Evolutionary conservation across 371 early-diverging fungal species (phyloP).

Genomic region (Mortierella sp.): DNA sequence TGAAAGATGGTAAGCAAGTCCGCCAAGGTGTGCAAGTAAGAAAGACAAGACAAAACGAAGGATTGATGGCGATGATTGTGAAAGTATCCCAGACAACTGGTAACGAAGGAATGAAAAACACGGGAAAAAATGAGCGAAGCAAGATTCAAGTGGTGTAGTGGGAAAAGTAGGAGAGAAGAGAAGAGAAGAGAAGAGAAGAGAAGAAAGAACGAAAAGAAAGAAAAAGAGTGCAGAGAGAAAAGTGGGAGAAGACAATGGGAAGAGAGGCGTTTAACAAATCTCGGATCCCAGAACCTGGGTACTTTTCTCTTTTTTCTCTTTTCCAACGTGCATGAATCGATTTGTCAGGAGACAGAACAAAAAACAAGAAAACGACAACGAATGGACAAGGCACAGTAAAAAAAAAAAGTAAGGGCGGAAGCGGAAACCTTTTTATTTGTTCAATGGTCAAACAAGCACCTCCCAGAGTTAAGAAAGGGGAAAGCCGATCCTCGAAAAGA

Average conservation of each 20-base stretch:
- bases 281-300: slow-evolving; percentile 8
- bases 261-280: slow-evolving; percentile 1
- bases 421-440: neutral
- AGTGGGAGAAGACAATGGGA: neutral
- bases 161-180: neutral
- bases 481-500: neutral
- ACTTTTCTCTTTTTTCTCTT: neutral
- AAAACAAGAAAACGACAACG: neutral
- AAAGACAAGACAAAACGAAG: neutral
- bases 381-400: neutral
- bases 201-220: neutral
- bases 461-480: neutral
- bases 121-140: too few species aligned
- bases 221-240: neutral
- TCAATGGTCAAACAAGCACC: neutral
- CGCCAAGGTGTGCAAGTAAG: neutral
- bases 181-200: neutral
- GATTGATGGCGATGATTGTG: neutral
- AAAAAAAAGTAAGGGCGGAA: neutral
- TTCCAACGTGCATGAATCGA: slow-evolving; percentile 5
- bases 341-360: neutral
- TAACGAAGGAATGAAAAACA: neutral
- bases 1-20: neutral
- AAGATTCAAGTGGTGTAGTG: too few species aligned
- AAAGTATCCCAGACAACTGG: neutral